Evolutionary conservation across 2,329 filamentous ascomycete genomes (phyloP), one percentile per base, ranked within the genome.

Genomic region (Cadophora malorum): DNA sequence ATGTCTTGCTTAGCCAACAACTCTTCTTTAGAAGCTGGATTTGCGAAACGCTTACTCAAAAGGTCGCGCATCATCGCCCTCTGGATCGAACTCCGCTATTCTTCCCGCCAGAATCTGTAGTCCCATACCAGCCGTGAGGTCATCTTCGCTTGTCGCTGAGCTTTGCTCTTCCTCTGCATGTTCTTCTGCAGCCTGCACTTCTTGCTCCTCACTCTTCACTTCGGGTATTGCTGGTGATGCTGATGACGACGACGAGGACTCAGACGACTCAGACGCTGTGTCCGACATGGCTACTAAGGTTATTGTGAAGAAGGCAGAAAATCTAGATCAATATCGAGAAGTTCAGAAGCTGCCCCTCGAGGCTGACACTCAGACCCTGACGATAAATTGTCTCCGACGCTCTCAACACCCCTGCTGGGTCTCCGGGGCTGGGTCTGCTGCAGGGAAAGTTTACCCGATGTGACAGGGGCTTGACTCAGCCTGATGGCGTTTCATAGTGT

Each of bases 111-210:
- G 52, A 5, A 55, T 55, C 16, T 55, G 52, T 55, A 55, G 16
- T 33, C 52, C 52, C 52, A 55, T 55, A 16, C 52, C 52, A 19
- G 28, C 52, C 33, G 52, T 55, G 52, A 33, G 52, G n/a, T 55
- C 52, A 19, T 55, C 52, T 16, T 55, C 52, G 52, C 52, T 55
- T 55, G 50, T 31, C 25, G 52, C 52, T 19, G 52, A 55, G 50
- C 52, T 33, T 28, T 53, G 50, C 23, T 53, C 50, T 28, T 55
- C 52, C 28, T 55, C 52, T 4, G 16, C 16, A n/a, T 19, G 28
- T 5, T 55, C 52, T n/a, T 45, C 41, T 45, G 41, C 8, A 19
- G 14, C 10, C 14, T 45, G 41, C 41, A 12, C 52, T 10, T 16
- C 8, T 10, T 33, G 14, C 4, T 55, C 52, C 9, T 33, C 52